These are phyloP conservation scores for Lentinus polychrous DNA, from an alignment of 1,284 basidiomycete genomes.

Conservation along the genomic window DNA sequence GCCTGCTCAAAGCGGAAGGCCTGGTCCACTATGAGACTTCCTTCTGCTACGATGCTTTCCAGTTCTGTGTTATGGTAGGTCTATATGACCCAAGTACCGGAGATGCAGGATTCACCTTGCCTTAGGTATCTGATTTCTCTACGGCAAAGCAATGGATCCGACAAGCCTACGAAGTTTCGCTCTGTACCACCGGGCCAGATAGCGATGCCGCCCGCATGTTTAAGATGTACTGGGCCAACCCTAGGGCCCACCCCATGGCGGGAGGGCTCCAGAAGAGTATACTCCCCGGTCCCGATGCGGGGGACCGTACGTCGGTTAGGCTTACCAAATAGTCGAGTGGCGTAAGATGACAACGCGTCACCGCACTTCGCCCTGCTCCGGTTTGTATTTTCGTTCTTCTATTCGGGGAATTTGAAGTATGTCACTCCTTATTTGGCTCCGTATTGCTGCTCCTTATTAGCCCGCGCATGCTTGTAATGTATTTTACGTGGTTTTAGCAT, in stretches of 20 bases:
- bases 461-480: no score
- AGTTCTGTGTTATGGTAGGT: conserved; percentile 20
- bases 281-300: conserved; percentile 16
- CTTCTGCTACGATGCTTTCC: conserved; percentile 22
- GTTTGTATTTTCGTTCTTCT: no score
- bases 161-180: conserved; percentile 19
- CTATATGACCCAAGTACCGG: not conserved
- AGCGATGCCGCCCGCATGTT: conserved; percentile 16
- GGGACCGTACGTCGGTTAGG: no score
- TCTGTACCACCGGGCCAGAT: conserved; percentile 15
- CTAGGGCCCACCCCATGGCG: conserved; percentile 16
- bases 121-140: conserved; percentile 17
- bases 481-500: no score
- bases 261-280: conserved; percentile 13
- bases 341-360: no score
- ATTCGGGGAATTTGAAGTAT: no score
- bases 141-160: conserved; percentile 23
- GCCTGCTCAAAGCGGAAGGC: conserved; percentile 17
- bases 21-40: conserved; percentile 14
- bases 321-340: no score
- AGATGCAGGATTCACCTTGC: not conserved
- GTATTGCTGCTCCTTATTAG: no score
- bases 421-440: no score
- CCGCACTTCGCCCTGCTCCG: no score
- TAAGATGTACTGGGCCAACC: conserved; percentile 16